Percentiles rank a stretch among this genome's conserved stretches.
Evolutionary conservation across 2,329 filamentous ascomycete genomes (phyloP).

Genomic region (Orbilia ellipsospora): DNA sequence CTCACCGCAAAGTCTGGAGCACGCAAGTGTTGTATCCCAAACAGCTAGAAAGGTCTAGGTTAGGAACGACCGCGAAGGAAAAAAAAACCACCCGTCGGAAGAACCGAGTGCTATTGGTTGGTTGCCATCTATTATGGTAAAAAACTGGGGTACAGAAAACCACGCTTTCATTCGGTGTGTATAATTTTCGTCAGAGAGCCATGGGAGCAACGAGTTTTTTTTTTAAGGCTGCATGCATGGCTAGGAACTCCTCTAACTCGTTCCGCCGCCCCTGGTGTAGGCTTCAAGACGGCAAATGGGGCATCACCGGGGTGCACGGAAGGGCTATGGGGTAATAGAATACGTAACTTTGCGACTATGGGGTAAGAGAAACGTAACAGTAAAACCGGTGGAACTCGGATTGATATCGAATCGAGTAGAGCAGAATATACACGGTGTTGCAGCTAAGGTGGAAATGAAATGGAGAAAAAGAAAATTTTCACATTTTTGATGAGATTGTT

Average conservation of each 20-base stretch:
- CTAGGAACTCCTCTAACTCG: slow-evolving; percentile 30
- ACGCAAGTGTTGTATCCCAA: not conserved
- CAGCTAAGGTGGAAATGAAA: too few relatives aligned
- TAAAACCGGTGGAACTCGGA: too few relatives aligned
- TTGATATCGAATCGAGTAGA: too few relatives aligned
- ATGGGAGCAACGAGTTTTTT: not conserved
- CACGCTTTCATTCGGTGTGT: not conserved
- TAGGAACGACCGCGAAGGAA: not conserved
- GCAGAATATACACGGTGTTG: too few relatives aligned
- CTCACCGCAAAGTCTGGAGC: too few relatives aligned
- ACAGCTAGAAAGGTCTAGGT: not conserved
- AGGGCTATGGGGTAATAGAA: slow-evolving; percentile 52
- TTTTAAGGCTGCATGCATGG: slow-evolving; percentile 44
- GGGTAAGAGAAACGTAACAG: slow-evolving; percentile 55
- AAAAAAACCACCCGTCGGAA: slow-evolving; percentile 48
- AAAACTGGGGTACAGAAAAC: too few relatives aligned
- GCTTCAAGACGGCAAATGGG: slow-evolving; percentile 49
- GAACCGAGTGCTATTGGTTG: slow-evolving; percentile 13
- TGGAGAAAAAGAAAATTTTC: too few relatives aligned
- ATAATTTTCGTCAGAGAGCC: not conserved
- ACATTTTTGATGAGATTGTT: too few relatives aligned
- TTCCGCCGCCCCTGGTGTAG: not conserved
- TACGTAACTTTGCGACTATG: slow-evolving; percentile 52
- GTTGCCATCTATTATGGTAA: not conserved
- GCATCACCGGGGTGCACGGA: not conserved